Base-by-base conservation (phyloP, 805 yeast genomes). In the Wickerhamomyces canadensis region DNA sequence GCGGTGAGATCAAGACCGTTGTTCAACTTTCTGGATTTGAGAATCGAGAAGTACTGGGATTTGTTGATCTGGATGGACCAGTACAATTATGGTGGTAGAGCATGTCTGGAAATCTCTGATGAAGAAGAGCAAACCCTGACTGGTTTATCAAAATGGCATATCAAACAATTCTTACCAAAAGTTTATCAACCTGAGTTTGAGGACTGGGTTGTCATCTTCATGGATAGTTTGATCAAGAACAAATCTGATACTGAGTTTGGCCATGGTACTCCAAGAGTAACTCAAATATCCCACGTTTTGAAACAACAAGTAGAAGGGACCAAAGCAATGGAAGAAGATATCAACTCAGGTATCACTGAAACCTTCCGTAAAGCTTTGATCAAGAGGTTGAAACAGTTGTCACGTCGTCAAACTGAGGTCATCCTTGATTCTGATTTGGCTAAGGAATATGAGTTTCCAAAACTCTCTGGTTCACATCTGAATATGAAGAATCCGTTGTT, bases 41-140 rank as follows among this genome's bases (percentile, higher is more conserved):
- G 65, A 16, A 80, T 91, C 29, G 71, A 67, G 11, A 78, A 77
- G 51, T 88, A 85, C 54, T 93, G 98, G 98, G 97, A 93, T 57
- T 53, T 82, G n/a, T 64, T 93, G 45, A 64, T 93, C 2, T 94
- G 97, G 98, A 84, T 91, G 95, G 96, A 93, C 56, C 80, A 82
- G 48, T 76, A 75, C 51, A 93, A 93, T 54, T 88, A 70, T 58
- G 84, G 94, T 30, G 99, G 98, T 6, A 57, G 74, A 34, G 70
- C 73, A 0, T 66, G 74, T 45, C 39, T 55, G 12, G 60, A 60
- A 37, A 59, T 68, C 14, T 46, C 59, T 16, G 67, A 61, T 9
- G 45, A 44, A 10, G 67, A 62, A 16, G 58, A 52, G 14, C 72
- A 68, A 40, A 65, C 63, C 22, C 47, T 60, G 18, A 48, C 52